phyloP scores from a whole-genome alignment of 2,329 filamentous ascomycete species.

The Nemania sp. region DNA sequence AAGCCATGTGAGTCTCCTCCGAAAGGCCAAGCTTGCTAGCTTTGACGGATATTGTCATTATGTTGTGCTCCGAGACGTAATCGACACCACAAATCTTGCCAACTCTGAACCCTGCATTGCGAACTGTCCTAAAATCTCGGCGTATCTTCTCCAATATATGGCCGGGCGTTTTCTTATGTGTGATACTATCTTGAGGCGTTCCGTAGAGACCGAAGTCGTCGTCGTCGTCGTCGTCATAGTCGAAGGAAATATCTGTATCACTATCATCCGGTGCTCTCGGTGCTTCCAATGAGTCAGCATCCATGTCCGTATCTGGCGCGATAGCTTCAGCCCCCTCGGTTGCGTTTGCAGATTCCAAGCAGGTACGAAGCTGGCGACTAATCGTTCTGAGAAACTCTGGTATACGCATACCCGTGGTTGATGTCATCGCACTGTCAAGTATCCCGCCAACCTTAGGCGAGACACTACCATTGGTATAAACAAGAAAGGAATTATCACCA shows the following conservation, averaged over 20 bases:
- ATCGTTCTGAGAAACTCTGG: conserved; percentile 46
- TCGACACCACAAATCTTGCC: conserved; percentile 68
- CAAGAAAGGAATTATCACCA: conserved; percentile 41
- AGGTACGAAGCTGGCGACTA: conserved; percentile 47
- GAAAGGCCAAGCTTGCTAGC: conserved; percentile 78
- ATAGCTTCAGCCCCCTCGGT: conserved; percentile 43
- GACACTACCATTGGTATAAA: conserved; percentile 45
- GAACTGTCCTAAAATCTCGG: conserved; percentile 70
- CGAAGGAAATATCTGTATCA: conserved; percentile 38
- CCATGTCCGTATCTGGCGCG: neutral
- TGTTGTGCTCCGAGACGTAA: conserved; percentile 55
- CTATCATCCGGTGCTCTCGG: conserved; percentile 43
- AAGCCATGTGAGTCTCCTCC: conserved; percentile 79
- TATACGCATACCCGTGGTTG: conserved; percentile 42
- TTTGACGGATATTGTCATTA: conserved; percentile 76
- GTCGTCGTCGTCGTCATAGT: conserved; percentile 49
- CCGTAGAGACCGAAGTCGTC: conserved; percentile 50
- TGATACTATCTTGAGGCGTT: conserved; percentile 36
- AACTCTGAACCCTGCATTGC: conserved; percentile 76
- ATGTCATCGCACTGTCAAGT: conserved; percentile 42
- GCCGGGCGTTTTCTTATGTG: conserved; percentile 5
- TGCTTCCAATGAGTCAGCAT: conserved; percentile 40
- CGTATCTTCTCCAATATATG: conserved; percentile 57
- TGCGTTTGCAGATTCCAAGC: conserved; percentile 38
- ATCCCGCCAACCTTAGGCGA: conserved; percentile 37